Conservation (phyloP, 1,284 basidiomycete species). For the Trichosporon sp. region DNA sequence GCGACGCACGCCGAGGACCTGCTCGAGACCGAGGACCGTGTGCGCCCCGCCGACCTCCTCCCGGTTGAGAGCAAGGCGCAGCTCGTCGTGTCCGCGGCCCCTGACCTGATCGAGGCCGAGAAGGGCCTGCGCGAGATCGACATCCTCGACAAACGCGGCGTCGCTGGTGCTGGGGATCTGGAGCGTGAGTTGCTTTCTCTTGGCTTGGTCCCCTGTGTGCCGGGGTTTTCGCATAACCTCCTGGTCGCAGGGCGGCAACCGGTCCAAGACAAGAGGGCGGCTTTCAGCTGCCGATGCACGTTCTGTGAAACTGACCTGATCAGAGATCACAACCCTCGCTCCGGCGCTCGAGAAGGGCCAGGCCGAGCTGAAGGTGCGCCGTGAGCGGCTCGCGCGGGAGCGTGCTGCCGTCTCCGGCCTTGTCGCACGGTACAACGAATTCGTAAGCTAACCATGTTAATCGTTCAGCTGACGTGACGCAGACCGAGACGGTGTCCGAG, state of each 20-base stretch:
- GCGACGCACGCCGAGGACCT: constrained; percentile 1
- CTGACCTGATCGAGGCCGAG: constrained; percentile 38
- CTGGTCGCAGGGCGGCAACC: too few relatives aligned
- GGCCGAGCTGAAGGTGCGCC: constrained; percentile 10
- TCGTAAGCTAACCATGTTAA: constrained; percentile 24
- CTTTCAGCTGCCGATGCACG: background rate
- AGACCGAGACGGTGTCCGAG: constrained; percentile 42
- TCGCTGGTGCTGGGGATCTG: constrained; percentile 35
- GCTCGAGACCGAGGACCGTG: background rate
- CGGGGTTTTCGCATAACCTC: too few relatives aligned
- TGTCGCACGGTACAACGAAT: constrained; percentile 35
- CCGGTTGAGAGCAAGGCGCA: constrained; percentile 29
- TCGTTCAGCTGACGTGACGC: background rate
- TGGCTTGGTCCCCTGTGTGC: too few relatives aligned
- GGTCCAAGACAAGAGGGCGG: too few relatives aligned
- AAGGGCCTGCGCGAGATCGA: constrained; percentile 41
- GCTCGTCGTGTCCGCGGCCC: constrained; percentile 37
- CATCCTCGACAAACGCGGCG: constrained; percentile 27
- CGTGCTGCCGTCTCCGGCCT: constrained; percentile 28
- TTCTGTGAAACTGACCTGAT: background rate
- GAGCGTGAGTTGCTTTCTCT: constrained; percentile 29
- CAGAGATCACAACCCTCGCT: constrained; percentile 32
- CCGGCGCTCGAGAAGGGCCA: constrained; percentile 21
- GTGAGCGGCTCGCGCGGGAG: constrained; percentile 19
- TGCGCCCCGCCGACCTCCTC: constrained; percentile 25